Percentiles rank a stretch among this genome's conserved stretches.
phyloP scores from a whole-genome alignment of 1,139 yeast species.

The Taphrina populina region DNA sequence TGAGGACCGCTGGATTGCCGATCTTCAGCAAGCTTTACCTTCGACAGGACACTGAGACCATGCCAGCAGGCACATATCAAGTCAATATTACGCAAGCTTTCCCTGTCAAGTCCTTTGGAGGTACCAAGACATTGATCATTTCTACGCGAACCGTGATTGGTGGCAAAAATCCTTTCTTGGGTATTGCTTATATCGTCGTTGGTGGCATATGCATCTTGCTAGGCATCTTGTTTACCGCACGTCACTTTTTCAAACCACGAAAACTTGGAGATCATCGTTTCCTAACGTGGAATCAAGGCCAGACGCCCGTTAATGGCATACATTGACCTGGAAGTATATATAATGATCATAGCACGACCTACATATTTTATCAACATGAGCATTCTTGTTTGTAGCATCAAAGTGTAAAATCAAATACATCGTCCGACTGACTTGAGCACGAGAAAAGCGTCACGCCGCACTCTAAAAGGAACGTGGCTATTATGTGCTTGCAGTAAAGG shows the following conservation, averaged over 20 bases:
- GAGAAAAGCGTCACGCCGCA: conserved; percentile 10
- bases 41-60: conserved; percentile 67
- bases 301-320: no score
- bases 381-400: background rate
- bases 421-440: no score
- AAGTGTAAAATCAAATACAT: background rate
- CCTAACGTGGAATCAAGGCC: conserved; percentile 57
- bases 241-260: conserved; percentile 67
- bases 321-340: no score
- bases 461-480: conserved; percentile 25
- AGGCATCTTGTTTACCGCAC: conserved; percentile 58
- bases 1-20: conserved; percentile 90
- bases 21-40: conserved; percentile 77
- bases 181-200: conserved; percentile 84
- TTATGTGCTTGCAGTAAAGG: conserved; percentile 31
- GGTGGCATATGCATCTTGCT: conserved; percentile 81
- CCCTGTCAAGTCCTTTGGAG: conserved; percentile 80
- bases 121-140: conserved; percentile 74
- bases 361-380: no score
- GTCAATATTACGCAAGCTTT: conserved; percentile 55
- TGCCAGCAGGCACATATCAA: conserved; percentile 69
- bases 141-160: conserved; percentile 87
- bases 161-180: conserved; percentile 83
- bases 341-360: no score
- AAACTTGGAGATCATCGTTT: conserved; percentile 70